Base-by-base conservation (phyloP, 345 rosid genomes). In the Mallotus nudiflorus region DNA sequence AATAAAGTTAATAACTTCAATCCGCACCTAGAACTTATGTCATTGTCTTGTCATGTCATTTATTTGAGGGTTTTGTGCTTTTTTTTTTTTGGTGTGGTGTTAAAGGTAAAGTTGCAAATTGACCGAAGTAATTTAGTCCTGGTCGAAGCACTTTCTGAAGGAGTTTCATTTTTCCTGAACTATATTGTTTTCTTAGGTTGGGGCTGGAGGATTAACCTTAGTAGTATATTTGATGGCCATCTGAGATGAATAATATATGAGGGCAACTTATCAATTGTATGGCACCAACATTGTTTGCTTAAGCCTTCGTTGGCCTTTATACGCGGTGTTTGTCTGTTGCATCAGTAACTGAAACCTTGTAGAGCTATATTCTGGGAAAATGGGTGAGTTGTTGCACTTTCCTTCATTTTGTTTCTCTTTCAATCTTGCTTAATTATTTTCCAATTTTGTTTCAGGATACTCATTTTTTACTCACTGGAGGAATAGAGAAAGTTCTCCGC, bases 401-500 rank as follows among this genome's bases (percentile, higher is more conserved):
- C 5, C 9, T 55, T 55, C 35, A 27, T 15, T 25, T 13, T 27
- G n/a, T 25, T 53, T 25, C 28, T 55, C 29, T 6, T 16, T 65
- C 16, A 29, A 64, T 48, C 16, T 45, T 3, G 7, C 27, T 28
- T 22, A 29, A 2, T 46, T 1, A 15, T 10, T 46, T 2, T 44
- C 49, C 60, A 19, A 37, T 53, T 19, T 50, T 53, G 22, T 10
- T 15, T 62, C 82, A 92, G 95, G 96, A 90, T 75, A 87, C 95
- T 51, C 90, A 81, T 54, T 84, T 79, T 73, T 81, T 90, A 61
- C 87, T 92, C 73, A 90, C 93, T 25, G 96, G 98, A 12, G 96
- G 96, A 53, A 15, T 86, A 57, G 98, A 89, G 89, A 92, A 92
- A 77, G 74, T 90, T 68, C 85, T 90, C 39, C 90, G 90, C 29